Percentiles rank a stretch among this genome's conserved stretches.
These are phyloP conservation scores for Clonostachys chloroleuca DNA, from an alignment of 2,329 filamentous ascomycete genomes.

Conservation along the genomic window DNA sequence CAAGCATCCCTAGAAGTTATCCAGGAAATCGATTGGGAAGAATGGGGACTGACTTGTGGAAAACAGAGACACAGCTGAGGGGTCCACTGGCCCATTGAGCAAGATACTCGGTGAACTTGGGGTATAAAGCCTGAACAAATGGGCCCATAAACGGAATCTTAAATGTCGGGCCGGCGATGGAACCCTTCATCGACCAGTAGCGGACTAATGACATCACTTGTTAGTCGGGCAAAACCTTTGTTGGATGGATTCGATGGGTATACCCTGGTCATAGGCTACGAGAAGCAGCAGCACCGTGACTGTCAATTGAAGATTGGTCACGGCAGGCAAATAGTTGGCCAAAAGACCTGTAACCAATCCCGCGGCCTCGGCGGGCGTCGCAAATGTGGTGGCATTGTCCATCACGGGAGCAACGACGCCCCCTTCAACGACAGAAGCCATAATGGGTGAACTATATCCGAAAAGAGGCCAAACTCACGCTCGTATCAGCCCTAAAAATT, in stretches of 20 bases:
- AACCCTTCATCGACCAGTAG: slow-evolving; percentile 57
- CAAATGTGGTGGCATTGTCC: not conserved
- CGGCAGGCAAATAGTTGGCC: slow-evolving; percentile 2
- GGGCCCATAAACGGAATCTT: slow-evolving; percentile 71
- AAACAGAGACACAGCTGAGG: slow-evolving; percentile 77
- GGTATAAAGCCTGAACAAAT: slow-evolving; percentile 70
- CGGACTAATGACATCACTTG: slow-evolving; percentile 33
- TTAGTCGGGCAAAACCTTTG: not conserved
- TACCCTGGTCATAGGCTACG: slow-evolving; percentile 34
- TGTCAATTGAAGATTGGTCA: not conserved
- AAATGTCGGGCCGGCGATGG: slow-evolving; percentile 58
- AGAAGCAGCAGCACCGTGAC: slow-evolving; percentile 22
- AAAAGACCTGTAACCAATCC: not conserved
- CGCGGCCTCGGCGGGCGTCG: not conserved
- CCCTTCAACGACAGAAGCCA: not conserved
- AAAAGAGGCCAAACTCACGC: too few relatives aligned
- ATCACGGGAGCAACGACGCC: too few relatives aligned
- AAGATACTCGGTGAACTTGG: slow-evolving; percentile 69
- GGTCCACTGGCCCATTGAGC: slow-evolving; percentile 76
- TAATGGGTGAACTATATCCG: not conserved
- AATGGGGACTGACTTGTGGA: slow-evolving; percentile 62
- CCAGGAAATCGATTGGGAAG: not conserved
- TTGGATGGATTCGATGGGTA: not conserved
- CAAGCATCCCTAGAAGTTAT: not conserved
- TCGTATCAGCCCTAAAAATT: too few relatives aligned